Evolutionary conservation across 768 basidiomycete species (phyloP).

Genomic region (Pulveroboletus sp.): DNA sequence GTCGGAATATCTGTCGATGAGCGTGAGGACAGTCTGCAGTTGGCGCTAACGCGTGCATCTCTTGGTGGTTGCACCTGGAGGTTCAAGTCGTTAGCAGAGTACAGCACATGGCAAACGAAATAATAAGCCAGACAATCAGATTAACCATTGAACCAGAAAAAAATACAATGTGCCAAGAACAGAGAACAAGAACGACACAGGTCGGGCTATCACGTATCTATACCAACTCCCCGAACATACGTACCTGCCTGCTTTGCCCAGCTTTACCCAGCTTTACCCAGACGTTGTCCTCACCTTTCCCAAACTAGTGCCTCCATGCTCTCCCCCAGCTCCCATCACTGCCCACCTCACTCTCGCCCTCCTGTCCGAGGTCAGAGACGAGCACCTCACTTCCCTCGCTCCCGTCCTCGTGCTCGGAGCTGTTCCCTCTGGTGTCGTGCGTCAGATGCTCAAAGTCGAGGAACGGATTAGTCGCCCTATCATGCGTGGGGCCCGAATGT

Average conservation of each 20-base stretch:
- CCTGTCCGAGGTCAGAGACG: conserved; percentile 7
- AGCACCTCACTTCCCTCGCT: conserved; percentile 22
- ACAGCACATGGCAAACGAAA: neutral
- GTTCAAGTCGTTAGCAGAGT: neutral
- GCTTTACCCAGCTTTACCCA: neutral
- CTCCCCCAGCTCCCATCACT: conserved; percentile 27
- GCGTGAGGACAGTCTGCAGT: no score
- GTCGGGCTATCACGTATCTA: neutral
- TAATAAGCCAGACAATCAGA: neutral
- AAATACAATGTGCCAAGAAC: neutral
- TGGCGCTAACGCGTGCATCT: no score
- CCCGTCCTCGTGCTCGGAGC: conserved; percentile 3
- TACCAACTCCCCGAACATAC: neutral
- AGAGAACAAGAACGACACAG: neutral
- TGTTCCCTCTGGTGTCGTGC: neutral
- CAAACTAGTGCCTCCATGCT: conserved; percentile 12
- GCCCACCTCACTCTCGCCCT: conserved; percentile 16
- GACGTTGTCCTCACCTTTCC: neutral
- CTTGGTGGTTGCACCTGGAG: neutral
- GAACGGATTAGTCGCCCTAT: conserved; percentile 19
- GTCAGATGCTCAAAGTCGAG: conserved; percentile 19
- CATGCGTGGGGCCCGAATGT: neutral
- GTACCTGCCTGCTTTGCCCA: neutral
- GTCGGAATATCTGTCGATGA: neutral
- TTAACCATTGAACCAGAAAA: neutral